Conservation (phyloP, 2,329 filamentous ascomycete genomes). For the Aspergillus niger region DNA sequence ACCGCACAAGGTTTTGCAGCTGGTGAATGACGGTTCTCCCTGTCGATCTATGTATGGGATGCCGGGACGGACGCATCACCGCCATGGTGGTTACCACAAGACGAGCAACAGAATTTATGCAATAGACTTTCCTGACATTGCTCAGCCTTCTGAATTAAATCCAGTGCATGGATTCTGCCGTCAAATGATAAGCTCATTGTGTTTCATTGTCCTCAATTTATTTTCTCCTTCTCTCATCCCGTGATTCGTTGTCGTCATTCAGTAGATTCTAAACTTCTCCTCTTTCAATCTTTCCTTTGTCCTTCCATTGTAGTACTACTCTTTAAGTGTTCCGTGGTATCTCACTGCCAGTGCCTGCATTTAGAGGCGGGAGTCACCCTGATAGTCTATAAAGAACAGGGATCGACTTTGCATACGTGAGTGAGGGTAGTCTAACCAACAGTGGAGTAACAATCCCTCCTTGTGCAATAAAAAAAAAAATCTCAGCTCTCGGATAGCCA, state of each 20-base stretch:
- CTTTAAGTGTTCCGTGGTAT: not conserved
- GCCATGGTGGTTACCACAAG: not conserved
- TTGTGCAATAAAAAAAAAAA: not conserved
- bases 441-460: not conserved
- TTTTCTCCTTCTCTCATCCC: not conserved
- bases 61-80: not conserved
- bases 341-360: not conserved
- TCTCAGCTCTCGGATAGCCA: not conserved
- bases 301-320: not conserved
- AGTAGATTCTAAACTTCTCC: not conserved
- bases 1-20: not conserved
- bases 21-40: not conserved
- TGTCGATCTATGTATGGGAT: constrained; percentile 1
- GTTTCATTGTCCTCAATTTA: not conserved
- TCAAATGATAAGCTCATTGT: not conserved
- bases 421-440: not conserved
- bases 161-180: not conserved
- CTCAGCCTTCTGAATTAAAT: not conserved
- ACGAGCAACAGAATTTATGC: not conserved
- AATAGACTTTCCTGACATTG: not conserved
- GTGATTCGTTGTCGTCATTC: not conserved
- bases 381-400: not conserved
- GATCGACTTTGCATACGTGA: not conserved
- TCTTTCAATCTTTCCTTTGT: not conserved
- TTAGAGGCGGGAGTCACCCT: not conserved